Conservation (phyloP, 1,139 yeast species). For the Hyphopichia wangnamkhiaoensis region DNA sequence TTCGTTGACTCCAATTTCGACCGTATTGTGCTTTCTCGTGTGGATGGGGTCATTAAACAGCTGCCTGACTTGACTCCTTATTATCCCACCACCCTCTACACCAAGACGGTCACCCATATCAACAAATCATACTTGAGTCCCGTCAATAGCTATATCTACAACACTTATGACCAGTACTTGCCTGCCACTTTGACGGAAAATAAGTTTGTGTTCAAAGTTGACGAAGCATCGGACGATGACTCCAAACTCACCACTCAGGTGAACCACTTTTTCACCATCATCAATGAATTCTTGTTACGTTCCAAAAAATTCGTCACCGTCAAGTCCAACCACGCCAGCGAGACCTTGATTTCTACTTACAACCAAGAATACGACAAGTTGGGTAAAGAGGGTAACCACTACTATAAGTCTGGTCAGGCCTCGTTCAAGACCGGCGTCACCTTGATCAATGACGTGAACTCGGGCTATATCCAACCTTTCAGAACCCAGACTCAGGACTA, state of each 20-base stretch:
- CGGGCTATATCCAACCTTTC: constrained; percentile 42
- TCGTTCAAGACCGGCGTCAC: constrained; percentile 37
- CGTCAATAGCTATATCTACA: constrained; percentile 28
- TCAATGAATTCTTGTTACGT: constrained; percentile 30
- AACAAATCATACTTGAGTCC: constrained; percentile 30
- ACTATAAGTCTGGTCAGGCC: constrained; percentile 18
- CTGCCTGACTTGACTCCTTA: constrained; percentile 13
- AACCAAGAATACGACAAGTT: constrained; percentile 28
- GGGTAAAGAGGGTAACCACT: constrained; percentile 4
- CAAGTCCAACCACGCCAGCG: constrained; percentile 33
- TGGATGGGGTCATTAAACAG: constrained; percentile 16
- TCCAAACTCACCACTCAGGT: constrained; percentile 16
- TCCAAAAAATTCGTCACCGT: constrained; percentile 25
- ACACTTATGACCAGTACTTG: constrained; percentile 32
- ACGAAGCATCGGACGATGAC: constrained; percentile 15
- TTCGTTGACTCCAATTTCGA: constrained; percentile 32
- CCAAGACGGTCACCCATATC: constrained; percentile 17
- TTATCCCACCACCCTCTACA: constrained; percentile 15
- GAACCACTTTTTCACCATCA: constrained; percentile 32
- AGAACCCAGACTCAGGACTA: constrained; percentile 42
- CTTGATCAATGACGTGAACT: constrained; percentile 36
- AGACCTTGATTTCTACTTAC: constrained; percentile 35
- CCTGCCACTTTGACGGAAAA: constrained; percentile 25
- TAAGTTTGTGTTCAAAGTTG: constrained; percentile 24
- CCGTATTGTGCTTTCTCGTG: constrained; percentile 21